phyloP scores from a whole-genome alignment of 768 basidiomycete species.

The Auriculariales sp. region DNA sequence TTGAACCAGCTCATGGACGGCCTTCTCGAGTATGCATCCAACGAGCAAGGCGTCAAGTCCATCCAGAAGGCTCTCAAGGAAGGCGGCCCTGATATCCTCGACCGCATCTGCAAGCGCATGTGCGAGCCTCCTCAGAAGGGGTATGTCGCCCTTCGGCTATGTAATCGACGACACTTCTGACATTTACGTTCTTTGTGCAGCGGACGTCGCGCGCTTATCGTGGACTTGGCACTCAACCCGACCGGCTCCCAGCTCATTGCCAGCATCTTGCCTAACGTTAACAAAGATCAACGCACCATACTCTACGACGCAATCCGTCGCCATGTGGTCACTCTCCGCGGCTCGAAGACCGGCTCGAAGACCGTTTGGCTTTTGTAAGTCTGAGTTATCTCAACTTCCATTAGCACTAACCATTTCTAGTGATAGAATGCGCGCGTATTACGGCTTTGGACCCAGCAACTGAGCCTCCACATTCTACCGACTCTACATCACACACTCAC shows the following conservation, averaged over 20 bases:
- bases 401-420: not conserved
- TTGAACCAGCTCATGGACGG: conserved; percentile 64
- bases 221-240: conserved; percentile 70
- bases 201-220: conserved; percentile 69
- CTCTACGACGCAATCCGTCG: conserved; percentile 78
- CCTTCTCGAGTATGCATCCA: conserved; percentile 66
- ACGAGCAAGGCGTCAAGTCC: conserved; percentile 79
- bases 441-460: conserved; percentile 22
- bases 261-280: conserved; percentile 64
- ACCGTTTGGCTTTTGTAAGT: conserved; percentile 78
- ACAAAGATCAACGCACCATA: conserved; percentile 71
- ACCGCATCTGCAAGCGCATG: conserved; percentile 64
- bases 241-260: conserved; percentile 81
- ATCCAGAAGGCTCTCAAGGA: conserved; percentile 79
- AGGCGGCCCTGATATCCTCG: conserved; percentile 61
- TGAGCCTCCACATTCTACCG: not conserved
- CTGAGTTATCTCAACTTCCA: conserved; percentile 18
- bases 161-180: too few species aligned
- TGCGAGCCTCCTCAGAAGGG: conserved; percentile 77
- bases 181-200: conserved; percentile 20
- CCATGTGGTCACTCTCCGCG: conserved; percentile 79
- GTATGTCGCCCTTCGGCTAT: conserved; percentile 21
- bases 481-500: not conserved
- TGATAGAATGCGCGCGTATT: conserved; percentile 37
- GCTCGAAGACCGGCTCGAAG: conserved; percentile 83